Percentiles rank a stretch among this genome's conserved stretches.
Evolutionary conservation across 192 early-diverging fungal species (phyloP).

Genomic region (Backusella macrospora): DNA sequence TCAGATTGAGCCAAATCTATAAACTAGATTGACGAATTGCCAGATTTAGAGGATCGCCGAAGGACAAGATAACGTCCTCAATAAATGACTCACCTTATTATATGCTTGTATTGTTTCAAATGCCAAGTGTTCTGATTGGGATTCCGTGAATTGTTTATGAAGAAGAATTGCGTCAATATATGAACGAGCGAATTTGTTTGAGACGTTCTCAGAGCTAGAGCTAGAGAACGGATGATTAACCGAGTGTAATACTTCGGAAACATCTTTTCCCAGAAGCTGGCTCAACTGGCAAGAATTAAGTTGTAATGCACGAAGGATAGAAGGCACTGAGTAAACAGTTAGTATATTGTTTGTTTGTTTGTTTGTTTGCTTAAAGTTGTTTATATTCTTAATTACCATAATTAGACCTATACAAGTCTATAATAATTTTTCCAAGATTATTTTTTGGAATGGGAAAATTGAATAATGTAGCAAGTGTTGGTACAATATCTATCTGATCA

Average conservation of each 20-base stretch:
- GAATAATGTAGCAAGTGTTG: conserved; percentile 79
- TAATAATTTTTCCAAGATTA: conserved; percentile 84
- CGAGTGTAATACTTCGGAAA: not conserved
- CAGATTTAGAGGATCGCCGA: conserved; percentile 16
- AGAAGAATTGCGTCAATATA: conserved; percentile 11
- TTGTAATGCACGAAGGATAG: conserved; percentile 54
- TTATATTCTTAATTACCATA: conserved; percentile 36
- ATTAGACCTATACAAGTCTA: conserved; percentile 67
- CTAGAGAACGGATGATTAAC: not conserved
- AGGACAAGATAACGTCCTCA: not conserved
- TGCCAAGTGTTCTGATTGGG: conserved; percentile 9
- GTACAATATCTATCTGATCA: conserved; percentile 89
- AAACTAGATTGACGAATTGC: conserved; percentile 25
- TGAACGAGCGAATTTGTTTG: not conserved
- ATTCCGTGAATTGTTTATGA: conserved; percentile 13
- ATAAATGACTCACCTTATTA: conserved; percentile 5
- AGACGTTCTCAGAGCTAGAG: conserved; percentile 1
- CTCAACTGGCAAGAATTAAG: conserved; percentile 66
- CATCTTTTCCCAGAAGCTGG: conserved; percentile 32
- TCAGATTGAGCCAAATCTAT: conserved; percentile 27
- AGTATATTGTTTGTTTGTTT: conserved; percentile 10
- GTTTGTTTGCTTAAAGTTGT: not conserved
- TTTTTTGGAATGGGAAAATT: conserved; percentile 93
- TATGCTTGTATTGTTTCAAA: conserved; percentile 23
- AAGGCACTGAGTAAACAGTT: not conserved